Conservation (phyloP, 768 basidiomycete species). For the Trametes cingulata region DNA sequence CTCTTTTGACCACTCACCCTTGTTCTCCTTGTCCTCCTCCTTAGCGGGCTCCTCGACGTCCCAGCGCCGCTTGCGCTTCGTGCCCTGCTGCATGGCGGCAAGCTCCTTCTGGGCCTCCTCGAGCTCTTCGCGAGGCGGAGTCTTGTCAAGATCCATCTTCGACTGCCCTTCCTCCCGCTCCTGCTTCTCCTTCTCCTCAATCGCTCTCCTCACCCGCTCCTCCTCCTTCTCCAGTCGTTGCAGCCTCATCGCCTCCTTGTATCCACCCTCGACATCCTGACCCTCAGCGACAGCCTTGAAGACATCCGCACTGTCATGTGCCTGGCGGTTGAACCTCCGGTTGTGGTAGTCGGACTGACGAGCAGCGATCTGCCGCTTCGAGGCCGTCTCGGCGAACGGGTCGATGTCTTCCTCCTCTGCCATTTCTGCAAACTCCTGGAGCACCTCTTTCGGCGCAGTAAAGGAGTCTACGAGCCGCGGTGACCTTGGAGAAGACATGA, state of each 20-base stretch:
- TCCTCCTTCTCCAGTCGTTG: slow-evolving; percentile 94
- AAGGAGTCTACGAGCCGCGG: slow-evolving; percentile 83
- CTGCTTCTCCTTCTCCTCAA: slow-evolving; percentile 85
- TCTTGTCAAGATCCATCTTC: slow-evolving; percentile 90
- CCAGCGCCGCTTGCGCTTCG: slow-evolving; percentile 81
- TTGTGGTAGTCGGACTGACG: slow-evolving; percentile 96
- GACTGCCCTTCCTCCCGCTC: slow-evolving; percentile 69
- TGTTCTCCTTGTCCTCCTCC: slow-evolving; percentile 55
- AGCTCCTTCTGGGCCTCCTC: slow-evolving; percentile 73
- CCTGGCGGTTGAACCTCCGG: slow-evolving; percentile 83
- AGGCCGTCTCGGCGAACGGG: slow-evolving; percentile 90
- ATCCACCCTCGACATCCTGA: slow-evolving; percentile 77
- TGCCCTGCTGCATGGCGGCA: slow-evolving; percentile 50
- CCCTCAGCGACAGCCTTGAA: slow-evolving; percentile 71
- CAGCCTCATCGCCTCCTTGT: slow-evolving; percentile 95
- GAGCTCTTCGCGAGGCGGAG: slow-evolving; percentile 81
- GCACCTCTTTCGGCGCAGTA: slow-evolving; percentile 89
- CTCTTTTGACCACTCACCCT: slow-evolving; percentile 77
- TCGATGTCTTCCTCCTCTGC: slow-evolving; percentile 93
- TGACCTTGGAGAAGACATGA: slow-evolving; percentile 35
- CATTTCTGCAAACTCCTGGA: slow-evolving; percentile 91
- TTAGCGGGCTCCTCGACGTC: slow-evolving; percentile 56
- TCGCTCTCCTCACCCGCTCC: slow-evolving; percentile 73
- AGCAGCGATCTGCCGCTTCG: slow-evolving; percentile 89
- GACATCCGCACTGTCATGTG: slow-evolving; percentile 78